Conservation (phyloP, 2,329 filamentous ascomycete genomes). For the Malbranchea cinnamomea region DNA sequence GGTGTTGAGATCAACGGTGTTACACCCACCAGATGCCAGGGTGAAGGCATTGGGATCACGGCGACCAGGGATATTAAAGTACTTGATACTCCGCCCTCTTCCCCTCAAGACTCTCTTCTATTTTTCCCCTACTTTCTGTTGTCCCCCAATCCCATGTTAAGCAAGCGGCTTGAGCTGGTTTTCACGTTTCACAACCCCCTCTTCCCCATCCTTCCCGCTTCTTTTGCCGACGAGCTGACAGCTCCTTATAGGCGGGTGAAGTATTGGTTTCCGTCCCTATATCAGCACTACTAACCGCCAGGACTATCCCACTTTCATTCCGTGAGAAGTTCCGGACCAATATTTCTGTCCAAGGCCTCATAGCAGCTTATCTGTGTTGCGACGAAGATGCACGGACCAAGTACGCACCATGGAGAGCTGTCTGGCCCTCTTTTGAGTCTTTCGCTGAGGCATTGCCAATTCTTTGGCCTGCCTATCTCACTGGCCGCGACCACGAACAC, state of each 20-base stretch:
- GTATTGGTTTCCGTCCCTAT: conserved; percentile 51
- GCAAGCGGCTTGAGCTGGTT: conserved; percentile 1
- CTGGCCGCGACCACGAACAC: not conserved
- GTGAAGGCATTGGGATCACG: conserved; percentile 63
- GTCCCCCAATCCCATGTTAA: not conserved
- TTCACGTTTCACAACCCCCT: not conserved
- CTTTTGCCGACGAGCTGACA: not conserved
- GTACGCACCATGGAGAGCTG: conserved; percentile 42
- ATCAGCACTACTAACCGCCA: conserved; percentile 47
- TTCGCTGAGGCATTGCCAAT: conserved; percentile 45
- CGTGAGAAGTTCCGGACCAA: conserved; percentile 36
- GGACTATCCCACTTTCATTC: conserved; percentile 42
- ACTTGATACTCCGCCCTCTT: conserved; percentile 11
- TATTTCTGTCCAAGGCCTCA: conserved; percentile 52
- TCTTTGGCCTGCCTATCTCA: conserved; percentile 34
- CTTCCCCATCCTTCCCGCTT: not conserved
- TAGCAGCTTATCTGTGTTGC: conserved; percentile 51
- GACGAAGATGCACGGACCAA: conserved; percentile 31
- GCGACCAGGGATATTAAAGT: conserved; percentile 54
- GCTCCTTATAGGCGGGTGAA: conserved; percentile 37
- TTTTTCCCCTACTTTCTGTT: conserved; percentile 1
- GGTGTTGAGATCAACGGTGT: conserved; percentile 57
- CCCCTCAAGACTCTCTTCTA: not conserved
- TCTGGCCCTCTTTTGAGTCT: conserved; percentile 47
- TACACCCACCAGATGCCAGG: conserved; percentile 49